A percentile compares a stretch with the other conserved stretches of the same genome.
These are phyloP conservation scores for Gastrolobium bilobum DNA, from an alignment of 306 rosid species.

Conservation along the genomic window DNA sequence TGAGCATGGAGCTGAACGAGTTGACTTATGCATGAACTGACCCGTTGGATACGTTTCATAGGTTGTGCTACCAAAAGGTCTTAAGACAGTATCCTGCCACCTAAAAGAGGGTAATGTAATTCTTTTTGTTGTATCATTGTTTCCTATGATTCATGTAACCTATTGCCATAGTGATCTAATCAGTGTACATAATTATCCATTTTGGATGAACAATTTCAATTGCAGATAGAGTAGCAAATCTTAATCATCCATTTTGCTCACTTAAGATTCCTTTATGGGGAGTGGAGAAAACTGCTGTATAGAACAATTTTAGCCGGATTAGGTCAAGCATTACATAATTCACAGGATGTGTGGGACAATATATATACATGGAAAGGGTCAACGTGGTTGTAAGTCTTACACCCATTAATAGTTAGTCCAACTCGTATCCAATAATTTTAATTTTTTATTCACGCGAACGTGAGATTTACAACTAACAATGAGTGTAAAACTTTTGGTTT, in stretches of 20 bases:
- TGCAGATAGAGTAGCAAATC: neutral
- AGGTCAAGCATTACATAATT: neutral
- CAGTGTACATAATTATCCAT: slow-evolving; percentile 24
- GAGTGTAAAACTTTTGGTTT: too few species aligned
- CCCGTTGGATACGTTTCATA: slow-evolving; percentile 35
- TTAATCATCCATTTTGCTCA: neutral
- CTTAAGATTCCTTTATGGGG: neutral
- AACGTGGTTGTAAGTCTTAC: too few species aligned
- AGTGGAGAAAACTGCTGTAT: neutral
- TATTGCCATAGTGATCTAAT: slow-evolving; percentile 25
- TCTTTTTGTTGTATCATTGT: slow-evolving; percentile 56
- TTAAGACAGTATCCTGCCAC: slow-evolving; percentile 24
- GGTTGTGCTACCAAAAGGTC: slow-evolving; percentile 37
- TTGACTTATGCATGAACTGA: slow-evolving; percentile 47
- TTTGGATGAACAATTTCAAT: slow-evolving; percentile 7
- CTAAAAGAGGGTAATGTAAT: slow-evolving; percentile 41
- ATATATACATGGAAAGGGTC: too few species aligned
- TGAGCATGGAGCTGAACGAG: slow-evolving; percentile 54
- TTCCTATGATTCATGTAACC: slow-evolving; percentile 44
- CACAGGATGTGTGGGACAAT: neutral
- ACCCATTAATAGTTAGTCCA: too few species aligned
- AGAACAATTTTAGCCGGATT: slow-evolving; percentile 16
- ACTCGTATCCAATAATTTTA: too few species aligned
- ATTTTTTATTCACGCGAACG: too few species aligned
- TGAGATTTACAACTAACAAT: too few species aligned